phyloP scores from a whole-genome alignment of 306 rosid genomes.

The Rosa chinensis region DNA sequence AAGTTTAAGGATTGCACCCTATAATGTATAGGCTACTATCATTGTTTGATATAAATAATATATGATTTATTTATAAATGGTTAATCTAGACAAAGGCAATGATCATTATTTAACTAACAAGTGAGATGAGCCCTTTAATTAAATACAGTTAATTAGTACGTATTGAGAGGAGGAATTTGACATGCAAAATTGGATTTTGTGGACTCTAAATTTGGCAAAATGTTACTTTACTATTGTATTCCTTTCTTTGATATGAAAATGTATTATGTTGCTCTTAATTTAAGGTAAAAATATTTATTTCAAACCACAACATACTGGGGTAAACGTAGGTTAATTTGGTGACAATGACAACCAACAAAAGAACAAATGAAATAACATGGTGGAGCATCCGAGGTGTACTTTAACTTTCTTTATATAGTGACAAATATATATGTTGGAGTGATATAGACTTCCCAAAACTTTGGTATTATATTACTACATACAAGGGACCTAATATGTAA shows the following conservation, averaged over 20 bases:
- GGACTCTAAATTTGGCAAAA: not conserved
- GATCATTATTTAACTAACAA: not conserved
- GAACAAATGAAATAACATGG: slow-evolving; percentile 8
- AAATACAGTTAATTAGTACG: not conserved
- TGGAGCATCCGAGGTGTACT: slow-evolving; percentile 22
- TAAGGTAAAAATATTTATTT: too few species aligned
- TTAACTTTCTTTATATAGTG: slow-evolving; percentile 1
- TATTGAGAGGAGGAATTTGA: not conserved
- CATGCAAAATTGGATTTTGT: not conserved
- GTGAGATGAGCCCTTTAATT: not conserved
- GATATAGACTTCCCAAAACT: not conserved
- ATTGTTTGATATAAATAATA: not conserved
- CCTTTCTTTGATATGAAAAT: not conserved
- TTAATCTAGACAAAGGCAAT: not conserved
- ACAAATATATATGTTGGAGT: not conserved
- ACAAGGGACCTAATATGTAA: not conserved
- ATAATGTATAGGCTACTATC: too few species aligned
- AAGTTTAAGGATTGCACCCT: not conserved
- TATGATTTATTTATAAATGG: not conserved
- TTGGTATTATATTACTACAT: not conserved
- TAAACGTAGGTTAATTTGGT: not conserved
- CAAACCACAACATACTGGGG: not conserved
- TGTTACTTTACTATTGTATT: not conserved
- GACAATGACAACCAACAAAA: not conserved
- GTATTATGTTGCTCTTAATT: not conserved